Base-by-base conservation (phyloP, 495 filamentous ascomycete species). In the Penicillium lagena region DNA sequence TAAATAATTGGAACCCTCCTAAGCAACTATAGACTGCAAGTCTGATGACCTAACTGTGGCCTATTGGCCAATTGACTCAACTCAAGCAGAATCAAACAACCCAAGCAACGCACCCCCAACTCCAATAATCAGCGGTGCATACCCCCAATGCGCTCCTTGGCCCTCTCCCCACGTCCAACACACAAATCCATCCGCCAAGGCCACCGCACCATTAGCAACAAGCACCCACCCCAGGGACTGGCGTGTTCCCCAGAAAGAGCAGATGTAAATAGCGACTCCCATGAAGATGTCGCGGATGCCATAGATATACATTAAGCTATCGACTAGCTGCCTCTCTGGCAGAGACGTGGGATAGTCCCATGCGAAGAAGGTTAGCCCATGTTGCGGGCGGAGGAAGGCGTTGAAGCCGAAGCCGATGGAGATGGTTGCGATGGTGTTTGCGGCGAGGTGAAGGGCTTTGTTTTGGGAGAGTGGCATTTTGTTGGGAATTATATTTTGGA, bases 131-230 rank as follows among this genome's bases (percentile, higher is more conserved):
- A 72, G 39, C 11, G 71, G 72, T 14, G 71, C 74, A 63, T 79
- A 79, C 7, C 70, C 66, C 73, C 75, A 81, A 52, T 80, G 78
- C 54, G 64, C 69, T 76, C 71, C 72, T 49, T 78, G 53, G 14
- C 73, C 76, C 27, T 59, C 48, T 9, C 68, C 70, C 39, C 68
- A 52, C 6, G 32, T 55, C 49, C 59, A 64, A 30, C 68, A 72
- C 4, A 78, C 59, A 9, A 42, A 39, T 0, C 77, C 76, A 63
- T 81, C 75, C 7, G 52, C 68, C 37, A 59, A 55, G 10, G 75
- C 75, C 9, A 76, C 64, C 12, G 47, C 59, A 47, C 66, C 66
- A 11, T 44, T 61, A 5, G 70, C 66, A 29, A 77, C 48, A 37
- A 77, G 37, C 12, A 68, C 72, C 66, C 62, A 68, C 5, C 73